Evolutionary conservation across 129 eudicot genomes (phyloP), one percentile per base, ranked within the genome.

Genomic region (Flaveria robusta): DNA sequence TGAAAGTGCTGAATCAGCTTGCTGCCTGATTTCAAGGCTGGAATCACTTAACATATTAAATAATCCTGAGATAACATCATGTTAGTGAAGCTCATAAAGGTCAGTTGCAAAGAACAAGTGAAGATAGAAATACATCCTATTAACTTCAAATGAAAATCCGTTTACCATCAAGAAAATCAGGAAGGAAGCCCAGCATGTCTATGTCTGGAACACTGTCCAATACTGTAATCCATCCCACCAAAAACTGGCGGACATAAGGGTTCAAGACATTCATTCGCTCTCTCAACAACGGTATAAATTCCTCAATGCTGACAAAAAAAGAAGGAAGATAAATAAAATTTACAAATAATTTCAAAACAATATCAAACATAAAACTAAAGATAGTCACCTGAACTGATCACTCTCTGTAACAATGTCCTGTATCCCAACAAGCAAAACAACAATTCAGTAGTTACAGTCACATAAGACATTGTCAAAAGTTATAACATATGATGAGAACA

Each of bases 161-260:
- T 80, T 81, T 88, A 94, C 97, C 98, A 78, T 94, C 98, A 83
- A 94, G 98, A 79, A 94, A 94, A 94, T 94, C 97, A 68, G 98
- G 98, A 84, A 94, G 98, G 75, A 91, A 94, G 37, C 98, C 98
- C 81, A 94, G 78, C 96, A 91, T 94, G 81, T 94, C 98, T 24
- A 94, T 94, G 70, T 91, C 98, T 19, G 97, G 98, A 78, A 94
- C 98, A 84, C 98, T 91, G 80, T 94, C 97, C 75, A 94, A 84
- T 51, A 94, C 97, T 24, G 97, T 91, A 84, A 94, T 94, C 98
- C 97, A 94, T 56, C 97, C 96, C 22, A 94, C 97, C 86, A 94
- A 79, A 78, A 94, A 94, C 66, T 91, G 97, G 83, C 98, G 98
- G 41, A 94, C 98, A 59, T 87, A 94, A n/a, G 98, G 98, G 79